Percentiles rank a stretch among this genome's conserved stretches.
Conservation (phyloP, 768 basidiomycete genomes). For the Suillus paluster region DNA sequence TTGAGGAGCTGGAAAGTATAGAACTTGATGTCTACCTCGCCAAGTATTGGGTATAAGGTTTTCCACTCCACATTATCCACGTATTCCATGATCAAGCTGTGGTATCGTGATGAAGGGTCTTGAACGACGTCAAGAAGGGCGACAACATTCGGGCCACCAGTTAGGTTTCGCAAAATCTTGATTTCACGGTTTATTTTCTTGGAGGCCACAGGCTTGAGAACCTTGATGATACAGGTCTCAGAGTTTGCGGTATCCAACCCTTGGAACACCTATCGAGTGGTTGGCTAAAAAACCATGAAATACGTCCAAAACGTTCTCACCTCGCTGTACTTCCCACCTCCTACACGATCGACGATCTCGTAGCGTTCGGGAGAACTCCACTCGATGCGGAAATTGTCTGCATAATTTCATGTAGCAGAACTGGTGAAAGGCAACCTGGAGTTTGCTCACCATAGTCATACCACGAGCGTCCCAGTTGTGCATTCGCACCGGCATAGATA, state of each 20-base stretch:
- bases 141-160: slow-evolving; percentile 74
- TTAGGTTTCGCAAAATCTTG: slow-evolving; percentile 71
- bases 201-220: slow-evolving; percentile 68
- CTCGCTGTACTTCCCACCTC: slow-evolving; percentile 71
- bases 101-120: slow-evolving; percentile 63
- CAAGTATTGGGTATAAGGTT: slow-evolving; percentile 56
- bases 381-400: slow-evolving; percentile 61
- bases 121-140: slow-evolving; percentile 69
- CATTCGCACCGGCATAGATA: slow-evolving; percentile 62
- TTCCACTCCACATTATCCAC: slow-evolving; percentile 75
- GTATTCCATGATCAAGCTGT: slow-evolving; percentile 70
- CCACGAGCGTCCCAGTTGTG: slow-evolving; percentile 59
- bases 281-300: slow-evolving; percentile 2
- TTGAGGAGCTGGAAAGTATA: slow-evolving; percentile 71
- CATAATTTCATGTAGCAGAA: slow-evolving; percentile 5
- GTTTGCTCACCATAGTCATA: slow-evolving; percentile 59
- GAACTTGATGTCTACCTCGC: slow-evolving; percentile 67
- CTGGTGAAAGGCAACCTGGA: background rate
- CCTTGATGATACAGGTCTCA: slow-evolving; percentile 67
- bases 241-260: slow-evolving; percentile 59
- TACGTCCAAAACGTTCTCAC: slow-evolving; percentile 32
- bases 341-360: slow-evolving; percentile 65
- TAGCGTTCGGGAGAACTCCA: slow-evolving; percentile 73
- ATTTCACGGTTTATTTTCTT: slow-evolving; percentile 78
- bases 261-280: slow-evolving; percentile 53